These are phyloP conservation scores for Sordariomycetes sp. DNA, from an alignment of 2,329 filamentous ascomycete species.

Conservation along the genomic window DNA sequence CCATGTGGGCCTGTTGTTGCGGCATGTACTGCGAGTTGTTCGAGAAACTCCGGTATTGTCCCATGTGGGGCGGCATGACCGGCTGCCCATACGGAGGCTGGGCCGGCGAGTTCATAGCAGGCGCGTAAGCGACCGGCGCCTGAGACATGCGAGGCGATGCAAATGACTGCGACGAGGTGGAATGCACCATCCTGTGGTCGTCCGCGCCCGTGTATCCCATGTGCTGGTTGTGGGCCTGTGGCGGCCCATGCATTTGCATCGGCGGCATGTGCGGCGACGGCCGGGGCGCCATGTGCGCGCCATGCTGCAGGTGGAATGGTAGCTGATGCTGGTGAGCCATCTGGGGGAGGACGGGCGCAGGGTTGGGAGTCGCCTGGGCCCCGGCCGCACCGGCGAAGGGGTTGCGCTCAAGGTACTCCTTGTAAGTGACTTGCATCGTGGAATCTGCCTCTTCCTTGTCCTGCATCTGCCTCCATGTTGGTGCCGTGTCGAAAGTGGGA, in stretches of 20 bases:
- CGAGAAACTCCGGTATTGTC: slow-evolving; percentile 56
- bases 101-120: slow-evolving; percentile 53
- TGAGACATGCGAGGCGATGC: slow-evolving; percentile 70
- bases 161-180: slow-evolving; percentile 71
- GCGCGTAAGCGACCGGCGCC: slow-evolving; percentile 55
- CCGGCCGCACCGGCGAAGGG: slow-evolving; percentile 36
- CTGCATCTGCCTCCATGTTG: slow-evolving; percentile 66
- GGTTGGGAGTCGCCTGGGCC: slow-evolving; percentile 46
- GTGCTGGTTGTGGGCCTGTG: slow-evolving; percentile 53
- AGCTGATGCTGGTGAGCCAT: slow-evolving; percentile 75
- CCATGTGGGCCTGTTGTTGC: slow-evolving; percentile 59
- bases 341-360: slow-evolving; percentile 55
- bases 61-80: slow-evolving; percentile 61
- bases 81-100: slow-evolving; percentile 61
- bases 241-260: slow-evolving; percentile 63
- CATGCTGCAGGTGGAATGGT: slow-evolving; percentile 69
- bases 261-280: slow-evolving; percentile 59
- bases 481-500: slow-evolving; percentile 69
- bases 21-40: slow-evolving; percentile 59
- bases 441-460: slow-evolving; percentile 57
- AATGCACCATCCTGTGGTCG: slow-evolving; percentile 80
- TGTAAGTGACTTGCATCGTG: slow-evolving; percentile 55
- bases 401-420: slow-evolving; percentile 64
- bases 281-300: slow-evolving; percentile 49
- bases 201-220: slow-evolving; percentile 61